Conservation (phyloP, 75 land plant species). For the Pseudotsuga menziesii region DNA sequence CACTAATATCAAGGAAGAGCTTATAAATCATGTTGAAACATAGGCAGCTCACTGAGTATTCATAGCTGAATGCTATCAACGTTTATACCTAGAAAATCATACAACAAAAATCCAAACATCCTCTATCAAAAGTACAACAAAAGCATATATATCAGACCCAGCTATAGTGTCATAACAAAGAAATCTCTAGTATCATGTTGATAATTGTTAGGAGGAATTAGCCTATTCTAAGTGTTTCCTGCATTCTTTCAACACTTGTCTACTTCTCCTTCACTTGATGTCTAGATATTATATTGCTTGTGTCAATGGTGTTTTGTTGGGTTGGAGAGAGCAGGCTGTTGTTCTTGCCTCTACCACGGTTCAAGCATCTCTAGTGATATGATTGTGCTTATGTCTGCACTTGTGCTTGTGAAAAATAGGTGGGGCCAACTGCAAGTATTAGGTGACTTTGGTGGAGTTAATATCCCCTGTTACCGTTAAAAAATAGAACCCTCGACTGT, state of each 20-base stretch:
- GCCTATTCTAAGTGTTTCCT: neutral
- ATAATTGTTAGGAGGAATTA: neutral
- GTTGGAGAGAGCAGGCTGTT: neutral
- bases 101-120: neutral
- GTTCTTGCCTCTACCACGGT: neutral
- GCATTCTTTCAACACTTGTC: neutral
- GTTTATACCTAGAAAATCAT: neutral
- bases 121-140: neutral
- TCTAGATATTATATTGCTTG: neutral
- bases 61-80: neutral
- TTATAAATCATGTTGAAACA: neutral
- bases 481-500: neutral
- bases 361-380: neutral
- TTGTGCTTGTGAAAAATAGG: neutral
- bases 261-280: neutral
- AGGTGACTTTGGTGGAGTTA: neutral
- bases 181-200: constrained; percentile 26
- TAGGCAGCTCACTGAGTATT: neutral
- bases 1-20: neutral
- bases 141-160: neutral
- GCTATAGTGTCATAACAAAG: neutral
- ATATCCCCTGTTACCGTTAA: neutral
- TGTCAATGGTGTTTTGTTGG: neutral
- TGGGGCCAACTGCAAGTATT: neutral
- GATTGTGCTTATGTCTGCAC: neutral